Evolutionary conservation across 441 rosid genomes (phyloP).

Genomic region (Manihot esculenta): DNA sequence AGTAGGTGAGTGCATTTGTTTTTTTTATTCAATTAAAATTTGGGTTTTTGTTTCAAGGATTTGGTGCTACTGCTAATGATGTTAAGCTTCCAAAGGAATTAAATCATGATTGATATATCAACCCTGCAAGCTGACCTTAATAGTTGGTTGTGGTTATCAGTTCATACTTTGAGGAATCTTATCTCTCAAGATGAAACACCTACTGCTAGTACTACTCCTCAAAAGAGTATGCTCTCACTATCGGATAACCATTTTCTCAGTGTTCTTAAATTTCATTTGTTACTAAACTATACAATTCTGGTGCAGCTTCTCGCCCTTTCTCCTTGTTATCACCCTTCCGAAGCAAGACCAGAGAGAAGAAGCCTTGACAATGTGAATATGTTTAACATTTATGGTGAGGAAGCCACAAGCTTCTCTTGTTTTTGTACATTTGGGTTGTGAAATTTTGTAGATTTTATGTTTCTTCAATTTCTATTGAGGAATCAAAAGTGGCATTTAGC

Average conservation of each 20-base stretch:
- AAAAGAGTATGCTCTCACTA: constrained; percentile 55
- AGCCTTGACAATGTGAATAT: constrained; percentile 31
- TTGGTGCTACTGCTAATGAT: no score
- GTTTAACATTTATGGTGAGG: constrained; percentile 18
- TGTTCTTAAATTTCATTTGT: neutral
- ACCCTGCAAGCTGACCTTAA: constrained; percentile 21
- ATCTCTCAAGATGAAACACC: constrained; percentile 85
- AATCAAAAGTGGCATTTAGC: neutral
- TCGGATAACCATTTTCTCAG: neutral
- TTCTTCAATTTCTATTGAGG: constrained; percentile 9
- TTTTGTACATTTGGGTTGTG: constrained; percentile 22
- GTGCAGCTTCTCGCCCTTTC: constrained; percentile 83
- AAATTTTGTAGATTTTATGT: neutral
- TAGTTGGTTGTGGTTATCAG: constrained; percentile 43
- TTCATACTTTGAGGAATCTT: constrained; percentile 76
- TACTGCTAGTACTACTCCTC: constrained; percentile 47
- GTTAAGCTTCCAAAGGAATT: no score
- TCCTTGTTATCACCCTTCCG: constrained; percentile 83
- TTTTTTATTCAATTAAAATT: no score
- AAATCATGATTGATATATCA: neutral
- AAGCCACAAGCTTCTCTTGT: constrained; percentile 18
- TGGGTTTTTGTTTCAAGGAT: no score
- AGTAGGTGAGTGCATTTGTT: no score
- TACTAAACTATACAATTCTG: neutral
- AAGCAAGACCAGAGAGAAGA: constrained; percentile 72